Base-by-base conservation (phyloP, 495 filamentous ascomycete genomes). In the Penicillium herquei region DNA sequence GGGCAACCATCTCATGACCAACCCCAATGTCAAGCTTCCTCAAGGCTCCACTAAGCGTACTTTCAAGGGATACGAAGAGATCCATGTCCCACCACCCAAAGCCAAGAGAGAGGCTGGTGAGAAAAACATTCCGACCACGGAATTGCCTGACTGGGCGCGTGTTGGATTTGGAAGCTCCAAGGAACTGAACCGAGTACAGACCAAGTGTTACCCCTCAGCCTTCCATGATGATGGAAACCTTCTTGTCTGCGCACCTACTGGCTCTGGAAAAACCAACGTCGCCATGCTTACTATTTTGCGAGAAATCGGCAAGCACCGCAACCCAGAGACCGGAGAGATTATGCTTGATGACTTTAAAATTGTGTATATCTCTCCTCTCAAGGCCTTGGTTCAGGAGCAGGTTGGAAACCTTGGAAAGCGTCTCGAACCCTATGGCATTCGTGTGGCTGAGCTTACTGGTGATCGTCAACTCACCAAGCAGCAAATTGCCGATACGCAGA, bases 401-500 rank as follows among this genome's bases (percentile, higher is more conserved):
- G 93, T 97, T 55, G 94, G 92, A 9, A 98, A 97, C 62, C 96
- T 99, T 61, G 94, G 95, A 48, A 90, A 88, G 59, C 84, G 94
- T 16, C 79, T 99, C 12, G 89, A 90, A 65, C 86, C 91, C 3
- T 97, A 92, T 56, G 94, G 94, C 32, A 90, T 99, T 70, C 87
- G 82, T 62, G 94, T 98, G 5, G 83, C 92, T 7, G 94, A 99
- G 68, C 77, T 99, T 54, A 98, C 94, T 55, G 94, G 94, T 70
- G 94, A 99, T 73, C 89, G 94, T 18, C 95, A 98, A 66, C 91
- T 99, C 70, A 98, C 94, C 35, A 99, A 99, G 70, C 92, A 96
- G 67, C 94, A 98, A 73, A 97, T 99, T 55, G 84, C 91, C 26
- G 95, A 99, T 61, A 98, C 94, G 7, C 94, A 99, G 67, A 87